These are phyloP conservation scores for Pyrenophora tritici-repentis DNA, from an alignment of 2,329 filamentous ascomycete species.

Conservation along the genomic window DNA sequence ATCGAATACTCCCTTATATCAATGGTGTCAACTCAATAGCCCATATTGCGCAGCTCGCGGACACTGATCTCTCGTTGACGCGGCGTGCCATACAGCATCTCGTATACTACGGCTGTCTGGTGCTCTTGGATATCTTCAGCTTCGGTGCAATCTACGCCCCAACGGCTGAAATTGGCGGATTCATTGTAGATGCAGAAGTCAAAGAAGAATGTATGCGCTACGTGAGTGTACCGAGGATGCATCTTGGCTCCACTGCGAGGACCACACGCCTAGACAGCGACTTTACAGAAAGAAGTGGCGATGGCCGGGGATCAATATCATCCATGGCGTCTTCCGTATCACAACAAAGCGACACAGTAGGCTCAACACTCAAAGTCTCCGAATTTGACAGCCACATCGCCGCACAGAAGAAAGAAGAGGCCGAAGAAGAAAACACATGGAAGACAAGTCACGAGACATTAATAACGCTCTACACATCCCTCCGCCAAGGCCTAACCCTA, in stretches of 20 bases:
- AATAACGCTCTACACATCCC: conserved; percentile 81
- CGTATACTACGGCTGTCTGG: conserved; percentile 87
- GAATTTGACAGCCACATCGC: conserved; percentile 17
- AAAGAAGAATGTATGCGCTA: conserved; percentile 89
- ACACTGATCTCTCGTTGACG: conserved; percentile 84
- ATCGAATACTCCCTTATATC: conserved; percentile 80
- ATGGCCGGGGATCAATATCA: conserved; percentile 28
- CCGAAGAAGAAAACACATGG: conserved; percentile 21
- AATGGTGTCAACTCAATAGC: conserved; percentile 90
- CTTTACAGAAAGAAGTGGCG: conserved; percentile 21
- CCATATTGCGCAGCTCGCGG: conserved; percentile 81
- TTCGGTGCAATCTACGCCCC: conserved; percentile 90
- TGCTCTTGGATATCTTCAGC: conserved; percentile 93
- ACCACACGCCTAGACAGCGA: conserved; percentile 25
- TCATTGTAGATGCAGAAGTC: conserved; percentile 75
- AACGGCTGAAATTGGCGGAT: conserved; percentile 76
- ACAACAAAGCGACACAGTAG: conserved; percentile 20
- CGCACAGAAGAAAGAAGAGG: conserved; percentile 8
- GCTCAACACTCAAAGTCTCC: conserved; percentile 20
- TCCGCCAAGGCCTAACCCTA: conserved; percentile 81
- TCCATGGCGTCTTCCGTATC: conserved; percentile 34
- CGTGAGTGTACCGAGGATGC: conserved; percentile 58
- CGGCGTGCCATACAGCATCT: conserved; percentile 86
- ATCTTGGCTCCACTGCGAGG: conserved; percentile 21
- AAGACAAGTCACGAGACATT: conserved; percentile 53